Conservation (phyloP, 2,329 filamentous ascomycete species). For the Colletotrichum sp. region DNA sequence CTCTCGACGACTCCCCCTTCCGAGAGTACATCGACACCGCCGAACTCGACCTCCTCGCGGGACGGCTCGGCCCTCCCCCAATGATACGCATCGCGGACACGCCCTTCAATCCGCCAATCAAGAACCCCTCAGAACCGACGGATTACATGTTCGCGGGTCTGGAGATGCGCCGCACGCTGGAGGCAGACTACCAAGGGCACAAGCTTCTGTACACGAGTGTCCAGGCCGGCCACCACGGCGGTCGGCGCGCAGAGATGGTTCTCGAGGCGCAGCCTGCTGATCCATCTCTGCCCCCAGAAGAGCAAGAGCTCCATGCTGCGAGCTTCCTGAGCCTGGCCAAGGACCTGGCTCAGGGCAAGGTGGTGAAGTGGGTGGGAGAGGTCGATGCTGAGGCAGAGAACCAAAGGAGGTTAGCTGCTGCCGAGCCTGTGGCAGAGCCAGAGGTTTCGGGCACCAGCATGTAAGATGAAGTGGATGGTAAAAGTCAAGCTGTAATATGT, state of each 20-base stretch:
- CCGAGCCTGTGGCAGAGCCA: not conserved
- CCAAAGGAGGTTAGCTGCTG: not conserved
- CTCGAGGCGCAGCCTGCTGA: slow-evolving; percentile 34
- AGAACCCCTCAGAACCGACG: not conserved
- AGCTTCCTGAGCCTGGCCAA: not conserved
- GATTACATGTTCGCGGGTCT: slow-evolving; percentile 51
- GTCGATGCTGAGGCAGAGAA: not conserved
- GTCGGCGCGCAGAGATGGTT: slow-evolving; percentile 55
- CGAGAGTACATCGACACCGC: slow-evolving; percentile 48
- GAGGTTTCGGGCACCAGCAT: not conserved
- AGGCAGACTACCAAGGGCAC: slow-evolving; percentile 47
- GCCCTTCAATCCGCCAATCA: not conserved
- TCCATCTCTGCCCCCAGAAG: not conserved
- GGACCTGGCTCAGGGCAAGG: not conserved
- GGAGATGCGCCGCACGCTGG: slow-evolving; percentile 54
- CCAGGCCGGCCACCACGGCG: slow-evolving; percentile 56
- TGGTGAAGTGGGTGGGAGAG: slow-evolving; percentile 9
- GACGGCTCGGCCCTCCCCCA: slow-evolving; percentile 45
- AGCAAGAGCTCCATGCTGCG: not conserved
- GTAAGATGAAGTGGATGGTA: not conserved
- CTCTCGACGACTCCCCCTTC: slow-evolving; percentile 35
- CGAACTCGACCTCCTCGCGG: slow-evolving; percentile 48
- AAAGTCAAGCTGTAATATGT: not conserved
- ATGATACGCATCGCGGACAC: slow-evolving; percentile 23
- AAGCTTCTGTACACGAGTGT: slow-evolving; percentile 57